Base-by-base conservation (phyloP, 2,329 filamentous ascomycete genomes). In the Endocalyx cinctus region DNA sequence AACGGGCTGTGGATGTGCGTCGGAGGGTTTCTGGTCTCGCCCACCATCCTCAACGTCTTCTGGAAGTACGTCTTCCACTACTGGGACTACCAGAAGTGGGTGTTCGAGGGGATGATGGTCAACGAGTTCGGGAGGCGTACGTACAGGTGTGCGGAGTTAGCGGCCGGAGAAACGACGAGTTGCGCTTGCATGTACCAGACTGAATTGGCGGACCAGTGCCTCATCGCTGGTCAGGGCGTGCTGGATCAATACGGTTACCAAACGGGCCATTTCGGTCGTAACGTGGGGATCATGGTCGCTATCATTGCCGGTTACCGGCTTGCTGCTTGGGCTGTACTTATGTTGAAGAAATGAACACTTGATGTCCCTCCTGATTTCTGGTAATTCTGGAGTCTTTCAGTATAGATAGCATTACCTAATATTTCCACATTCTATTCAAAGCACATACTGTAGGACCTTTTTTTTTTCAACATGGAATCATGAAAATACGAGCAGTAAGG, bases 51-150 rank as follows among this genome's bases (percentile, higher is more conserved):
- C 25, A 94, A 94, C 57, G 76, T 74, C 3, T 94, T 94, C 48
- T 94, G 84, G 79, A 77, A 79, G 57, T 92, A 94, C 49, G 84
- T 84, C 5, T 92, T 92, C 49, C 83, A 89, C 54, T 94, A 89
- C 58, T 89, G 89, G 52, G 84, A 94, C 55, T 94, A 94, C 52
- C 86, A 90, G 55, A 74, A 69, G 26, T 94, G 89, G 48, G 87
- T 94, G 4, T 94, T 94, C 55, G 78, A 90, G 53, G 87, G 85
- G 11, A 92, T 94, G 87, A 92, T 94, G 85, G 79, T 90, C 33
- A 94, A 92, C 51, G 85, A 94, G 62, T 92, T 94, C 55, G 64
- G 66, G 1, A 45, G 72, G 13, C 67, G 84, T 11, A 70, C 64
- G 4, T 94, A 85, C 56, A 55, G 60, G 4, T 90, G 85, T 52